These are phyloP conservation scores for Russula lepida DNA, from an alignment of 768 basidiomycete species.

Conservation along the genomic window DNA sequence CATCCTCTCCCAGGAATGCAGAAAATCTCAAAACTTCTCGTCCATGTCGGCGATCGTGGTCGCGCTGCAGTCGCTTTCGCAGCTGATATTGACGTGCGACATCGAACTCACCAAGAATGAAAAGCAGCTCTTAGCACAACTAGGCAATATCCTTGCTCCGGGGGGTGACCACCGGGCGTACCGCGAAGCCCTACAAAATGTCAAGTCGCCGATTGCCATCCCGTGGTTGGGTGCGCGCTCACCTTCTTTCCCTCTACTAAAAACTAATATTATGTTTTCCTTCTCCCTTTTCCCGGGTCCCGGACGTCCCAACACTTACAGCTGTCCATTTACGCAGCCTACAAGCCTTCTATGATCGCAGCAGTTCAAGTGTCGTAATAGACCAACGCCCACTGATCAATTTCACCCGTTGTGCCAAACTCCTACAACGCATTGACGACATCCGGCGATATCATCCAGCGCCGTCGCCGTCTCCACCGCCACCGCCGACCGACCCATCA, in stretches of 20 bases:
- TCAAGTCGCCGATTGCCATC: slow-evolving; percentile 24
- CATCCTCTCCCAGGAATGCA: slow-evolving; percentile 32
- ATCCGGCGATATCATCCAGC: slow-evolving; percentile 26
- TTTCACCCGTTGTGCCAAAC: slow-evolving; percentile 34
- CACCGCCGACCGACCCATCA: slow-evolving; percentile 22
- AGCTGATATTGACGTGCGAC: slow-evolving; percentile 25
- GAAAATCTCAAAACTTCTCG: slow-evolving; percentile 36
- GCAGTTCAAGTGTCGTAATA: neutral
- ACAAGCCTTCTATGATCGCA: neutral
- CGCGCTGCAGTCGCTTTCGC: slow-evolving; percentile 36
- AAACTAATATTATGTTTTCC: neutral
- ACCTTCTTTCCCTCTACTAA: neutral
- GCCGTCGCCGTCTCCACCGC: neutral
- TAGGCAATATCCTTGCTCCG: slow-evolving; percentile 27
- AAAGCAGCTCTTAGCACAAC: slow-evolving; percentile 26
- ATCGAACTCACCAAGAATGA: slow-evolving; percentile 16
- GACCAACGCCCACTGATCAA: slow-evolving; percentile 35
- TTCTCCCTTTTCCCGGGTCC: neutral
- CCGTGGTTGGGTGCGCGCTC: slow-evolving; percentile 34
- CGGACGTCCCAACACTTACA: slow-evolving; percentile 12
- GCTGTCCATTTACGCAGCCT: slow-evolving; percentile 29
- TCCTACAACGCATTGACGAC: slow-evolving; percentile 32
- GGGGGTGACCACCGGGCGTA: slow-evolving; percentile 33
- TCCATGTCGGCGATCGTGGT: slow-evolving; percentile 37
- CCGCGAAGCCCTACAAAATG: slow-evolving; percentile 28